Evolutionary conservation across 495 filamentous ascomycete genomes (phyloP), one percentile per base, ranked within the genome.

Genomic region (Parathielavia appendiculata): DNA sequence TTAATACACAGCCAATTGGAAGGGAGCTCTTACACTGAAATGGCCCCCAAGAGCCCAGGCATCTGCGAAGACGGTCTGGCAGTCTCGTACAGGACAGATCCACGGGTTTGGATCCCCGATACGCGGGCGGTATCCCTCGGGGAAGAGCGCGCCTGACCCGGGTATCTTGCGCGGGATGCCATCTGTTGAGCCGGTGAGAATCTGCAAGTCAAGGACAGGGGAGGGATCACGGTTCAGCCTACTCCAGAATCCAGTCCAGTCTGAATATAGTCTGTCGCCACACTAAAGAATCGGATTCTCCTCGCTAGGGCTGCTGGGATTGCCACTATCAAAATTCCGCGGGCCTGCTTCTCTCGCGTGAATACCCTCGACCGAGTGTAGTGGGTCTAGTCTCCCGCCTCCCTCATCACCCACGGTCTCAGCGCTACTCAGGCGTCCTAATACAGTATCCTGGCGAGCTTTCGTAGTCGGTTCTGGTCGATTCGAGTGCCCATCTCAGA

Each of bases 71-170:
- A 59, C 5, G 1, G 30, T 51, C 38, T 60, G 52, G 23, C 64
- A 69, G 19, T 49, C 52, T 23, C 51, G 43, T 4, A 67, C 14
- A 1, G 64, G 62, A 17, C 66, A 69, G 0, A 61, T 30, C 66
- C 66, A 69, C 0, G 66, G 66, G 5, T 61, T 12, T 5, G 47
- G 4, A 6, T 56, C 5, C 10, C 30, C 9, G 1, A 62, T 5
- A 0, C 39, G 22, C 1, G 62, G 62, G 9, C 44, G 30, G 35
- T 67, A 69, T 1, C 63, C 60, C 19, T 64, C 53, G 2, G 61
- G 66, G 46, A 58, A 69, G 9, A 69, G 13, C 8, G 57, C 45
- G 14, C 62, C 59, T 17, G 30, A 20, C 12, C 63, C 65, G 2
- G 51, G 36, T 14, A 59, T 52, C 20, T 40, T 30, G n/a, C 43